A percentile compares a stretch with the other conserved stretches of the same genome.
These are phyloP conservation scores for Globisporangium orthogonon DNA, from an alignment of 352 stramenopile species.

Conservation along the genomic window DNA sequence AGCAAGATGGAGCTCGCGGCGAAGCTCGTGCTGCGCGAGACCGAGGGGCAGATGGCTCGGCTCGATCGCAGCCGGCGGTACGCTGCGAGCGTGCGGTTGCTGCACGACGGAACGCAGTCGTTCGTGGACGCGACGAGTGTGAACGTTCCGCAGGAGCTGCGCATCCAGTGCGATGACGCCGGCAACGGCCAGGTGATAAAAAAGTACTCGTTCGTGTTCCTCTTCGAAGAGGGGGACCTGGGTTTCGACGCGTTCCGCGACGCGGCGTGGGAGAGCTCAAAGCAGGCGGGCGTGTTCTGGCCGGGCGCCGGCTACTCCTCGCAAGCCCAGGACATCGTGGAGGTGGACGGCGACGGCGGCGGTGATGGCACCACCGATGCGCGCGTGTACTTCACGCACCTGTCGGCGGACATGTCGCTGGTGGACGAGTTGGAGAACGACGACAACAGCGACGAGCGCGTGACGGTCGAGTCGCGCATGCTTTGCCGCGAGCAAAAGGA, in stretches of 20 bases:
- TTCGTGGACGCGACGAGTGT: constrained; percentile 27
- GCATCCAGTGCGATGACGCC: constrained; percentile 16
- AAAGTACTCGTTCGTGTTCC: constrained; percentile 57
- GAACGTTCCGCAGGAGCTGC: constrained; percentile 29
- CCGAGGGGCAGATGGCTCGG: constrained; percentile 24
- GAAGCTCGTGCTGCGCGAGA: constrained; percentile 49
- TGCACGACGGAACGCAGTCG: constrained; percentile 45
- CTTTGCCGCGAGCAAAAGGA: constrained; percentile 34
- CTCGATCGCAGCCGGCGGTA: constrained; percentile 26
- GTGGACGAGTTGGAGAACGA: constrained; percentile 15
- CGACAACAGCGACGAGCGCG: constrained; percentile 17
- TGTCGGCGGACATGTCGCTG: constrained; percentile 32
- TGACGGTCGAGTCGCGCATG: constrained; percentile 53
- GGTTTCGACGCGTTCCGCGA: constrained; percentile 37
- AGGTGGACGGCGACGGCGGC: constrained; percentile 2
- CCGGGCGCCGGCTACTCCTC: constrained; percentile 31
- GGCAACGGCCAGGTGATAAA: constrained; percentile 54
- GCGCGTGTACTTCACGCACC: constrained; percentile 41
- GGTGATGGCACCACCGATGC: constrained; percentile 4
- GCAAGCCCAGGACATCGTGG: constrained; percentile 25
- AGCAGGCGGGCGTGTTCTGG: constrained; percentile 52
- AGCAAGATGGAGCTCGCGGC: constrained; percentile 58
- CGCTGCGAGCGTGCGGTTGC: constrained; percentile 28
- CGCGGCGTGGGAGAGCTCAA: constrained; percentile 37
- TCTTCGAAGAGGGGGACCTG: constrained; percentile 36